Conservation (phyloP, 208 protist species). For the Trypanosoma brucei region DNA sequence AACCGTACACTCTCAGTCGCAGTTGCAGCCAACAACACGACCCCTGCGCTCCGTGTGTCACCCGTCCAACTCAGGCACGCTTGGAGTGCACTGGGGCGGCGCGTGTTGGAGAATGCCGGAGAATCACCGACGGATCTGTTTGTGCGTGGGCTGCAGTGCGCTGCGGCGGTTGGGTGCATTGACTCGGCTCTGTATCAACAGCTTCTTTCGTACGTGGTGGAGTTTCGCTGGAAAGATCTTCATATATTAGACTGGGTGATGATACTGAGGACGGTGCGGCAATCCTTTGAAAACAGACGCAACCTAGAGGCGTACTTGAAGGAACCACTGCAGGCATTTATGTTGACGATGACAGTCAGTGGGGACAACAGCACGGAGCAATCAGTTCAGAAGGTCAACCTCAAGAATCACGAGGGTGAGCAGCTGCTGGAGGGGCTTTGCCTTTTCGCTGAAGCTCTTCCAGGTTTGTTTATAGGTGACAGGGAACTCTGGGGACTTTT, state of each 20-base stretch:
- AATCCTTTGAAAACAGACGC: slow-evolving; percentile 19
- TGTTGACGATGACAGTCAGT: slow-evolving; percentile 10
- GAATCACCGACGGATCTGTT: slow-evolving; percentile 19
- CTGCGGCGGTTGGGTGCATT: slow-evolving; percentile 41
- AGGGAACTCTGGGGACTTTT: slow-evolving; percentile 33
- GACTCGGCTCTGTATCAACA: slow-evolving; percentile 57
- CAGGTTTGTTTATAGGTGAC: slow-evolving; percentile 38
- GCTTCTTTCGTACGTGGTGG: slow-evolving; percentile 46
- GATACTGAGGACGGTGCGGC: slow-evolving; percentile 38
- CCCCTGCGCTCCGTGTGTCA: slow-evolving; percentile 12
- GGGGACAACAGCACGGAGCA: neutral
- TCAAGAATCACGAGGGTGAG: neutral
- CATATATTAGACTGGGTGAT: slow-evolving; percentile 35
- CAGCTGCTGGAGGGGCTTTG: slow-evolving; percentile 21
- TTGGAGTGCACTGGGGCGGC: slow-evolving; percentile 26
- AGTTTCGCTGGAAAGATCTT: slow-evolving; percentile 15
- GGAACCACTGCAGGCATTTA: slow-evolving; percentile 14
- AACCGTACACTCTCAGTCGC: neutral
- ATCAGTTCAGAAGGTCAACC: neutral
- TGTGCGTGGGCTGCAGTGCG: slow-evolving; percentile 43
- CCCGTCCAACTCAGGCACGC: slow-evolving; percentile 23
- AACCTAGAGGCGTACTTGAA: slow-evolving; percentile 20
- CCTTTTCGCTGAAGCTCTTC: slow-evolving; percentile 33
- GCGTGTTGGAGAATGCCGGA: slow-evolving; percentile 20
- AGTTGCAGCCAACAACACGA: neutral